Evolutionary conservation across 139 green algal species (phyloP).

Genomic region (Tetraselmis chui): DNA sequence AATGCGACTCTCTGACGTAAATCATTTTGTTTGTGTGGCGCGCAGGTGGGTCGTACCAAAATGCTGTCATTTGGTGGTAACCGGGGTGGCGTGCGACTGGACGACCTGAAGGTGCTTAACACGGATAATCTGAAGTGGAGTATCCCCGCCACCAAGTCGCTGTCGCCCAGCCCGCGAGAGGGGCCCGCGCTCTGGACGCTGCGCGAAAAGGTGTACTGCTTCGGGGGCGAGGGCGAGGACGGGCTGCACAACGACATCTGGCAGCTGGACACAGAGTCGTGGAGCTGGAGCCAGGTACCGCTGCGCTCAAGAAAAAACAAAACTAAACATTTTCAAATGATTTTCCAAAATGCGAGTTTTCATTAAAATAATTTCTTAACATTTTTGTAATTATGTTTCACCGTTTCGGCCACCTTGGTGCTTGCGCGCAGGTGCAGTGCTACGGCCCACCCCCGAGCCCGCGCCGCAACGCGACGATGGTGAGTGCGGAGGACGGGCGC

Average conservation of each 20-base stretch:
- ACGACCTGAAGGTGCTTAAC: background rate
- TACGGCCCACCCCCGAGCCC: slow-evolving; percentile 12
- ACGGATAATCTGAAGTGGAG: background rate
- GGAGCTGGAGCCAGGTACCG: background rate
- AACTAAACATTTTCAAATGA: too few relatives aligned
- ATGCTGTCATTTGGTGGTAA: background rate
- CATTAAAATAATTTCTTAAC: too few relatives aligned
- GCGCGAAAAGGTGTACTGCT: background rate
- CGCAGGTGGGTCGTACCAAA: background rate
- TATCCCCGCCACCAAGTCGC: background rate
- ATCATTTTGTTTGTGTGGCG: too few relatives aligned
- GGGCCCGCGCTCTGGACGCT: background rate
- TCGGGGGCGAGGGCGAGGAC: background rate
- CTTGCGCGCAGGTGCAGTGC: background rate
- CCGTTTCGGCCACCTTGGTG: too few relatives aligned
- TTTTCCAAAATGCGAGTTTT: too few relatives aligned
- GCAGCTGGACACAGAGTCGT: background rate
- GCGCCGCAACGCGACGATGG: slow-evolving; percentile 15
- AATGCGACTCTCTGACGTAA: too few relatives aligned
- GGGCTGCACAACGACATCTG: background rate
- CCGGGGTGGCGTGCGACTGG: background rate
- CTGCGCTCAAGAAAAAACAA: too few relatives aligned
- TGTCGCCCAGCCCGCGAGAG: background rate
- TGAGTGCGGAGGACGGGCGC: slow-evolving; percentile 22
- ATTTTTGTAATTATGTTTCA: too few relatives aligned